Percentiles rank a stretch among this genome's conserved stretches.
Evolutionary conservation across 441 rosid genomes (phyloP).

Genomic region (Omphalea diandra): DNA sequence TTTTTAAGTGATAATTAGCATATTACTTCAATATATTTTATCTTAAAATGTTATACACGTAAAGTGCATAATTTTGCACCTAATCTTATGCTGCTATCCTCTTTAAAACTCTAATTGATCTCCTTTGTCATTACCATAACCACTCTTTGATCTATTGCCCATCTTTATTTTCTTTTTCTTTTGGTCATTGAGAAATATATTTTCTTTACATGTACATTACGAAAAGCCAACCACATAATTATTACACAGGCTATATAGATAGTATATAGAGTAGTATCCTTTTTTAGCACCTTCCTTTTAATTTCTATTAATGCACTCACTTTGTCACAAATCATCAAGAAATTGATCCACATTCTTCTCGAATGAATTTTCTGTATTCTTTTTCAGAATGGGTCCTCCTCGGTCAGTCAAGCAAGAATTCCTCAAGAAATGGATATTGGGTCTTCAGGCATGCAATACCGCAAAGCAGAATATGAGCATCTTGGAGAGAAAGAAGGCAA

Average conservation of each 20-base stretch:
- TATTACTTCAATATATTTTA: too few relatives aligned
- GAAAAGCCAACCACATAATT: not conserved
- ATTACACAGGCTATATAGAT: too few relatives aligned
- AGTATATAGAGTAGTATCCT: not conserved
- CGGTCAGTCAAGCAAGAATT: constrained; percentile 57
- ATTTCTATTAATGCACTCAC: not conserved
- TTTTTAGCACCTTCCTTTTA: not conserved
- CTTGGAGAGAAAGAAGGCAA: constrained; percentile 61
- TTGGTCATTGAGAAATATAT: constrained; percentile 4
- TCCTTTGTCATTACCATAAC: not conserved
- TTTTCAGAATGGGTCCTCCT: constrained; percentile 46
- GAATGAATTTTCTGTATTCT: not conserved
- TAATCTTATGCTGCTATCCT: not conserved
- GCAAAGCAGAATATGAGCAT: constrained; percentile 45
- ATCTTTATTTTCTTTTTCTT: not conserved
- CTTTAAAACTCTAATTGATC: not conserved
- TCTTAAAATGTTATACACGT: not conserved
- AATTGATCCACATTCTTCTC: constrained; percentile 6
- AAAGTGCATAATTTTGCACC: not conserved
- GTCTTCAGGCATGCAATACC: constrained; percentile 43
- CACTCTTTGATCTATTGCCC: not conserved
- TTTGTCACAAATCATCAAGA: not conserved
- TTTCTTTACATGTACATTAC: not conserved
- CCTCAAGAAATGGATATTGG: constrained; percentile 68
- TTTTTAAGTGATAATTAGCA: not conserved